Evolutionary conservation across 2,329 filamentous ascomycete species (phyloP), one percentile per base, ranked within the genome.

Genomic region (Colletotrichum orchidophilum): DNA sequence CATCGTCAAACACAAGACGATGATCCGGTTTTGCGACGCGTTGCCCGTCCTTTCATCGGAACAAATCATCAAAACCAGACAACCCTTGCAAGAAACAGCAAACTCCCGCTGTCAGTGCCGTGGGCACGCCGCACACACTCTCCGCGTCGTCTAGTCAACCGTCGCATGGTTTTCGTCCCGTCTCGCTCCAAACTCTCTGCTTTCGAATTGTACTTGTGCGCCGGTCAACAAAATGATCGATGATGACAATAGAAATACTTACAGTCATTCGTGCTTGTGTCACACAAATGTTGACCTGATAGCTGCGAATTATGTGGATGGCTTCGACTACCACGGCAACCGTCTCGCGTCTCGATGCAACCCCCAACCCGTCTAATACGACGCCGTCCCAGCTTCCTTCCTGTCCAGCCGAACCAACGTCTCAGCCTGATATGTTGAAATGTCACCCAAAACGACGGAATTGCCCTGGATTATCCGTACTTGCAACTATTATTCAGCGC

Each of bases 51-150:
- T 31, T 55, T 53, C 62, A 33, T 33, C 46, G 58, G 55, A 39
- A 55, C 31, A 55, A 55, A 27, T 18, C 46, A 35, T 52, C 13
- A 26, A 61, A 54, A 58, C 62, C 49, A 46, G 15, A 39, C 21
- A 46, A 71, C 15, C 69, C 65, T 55, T 71, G 58, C 53, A 63
- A 49, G 59, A 26, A 63, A 68, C 59, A 63, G 58, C 69, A 71
- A 60, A 69, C 68, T 71, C 69, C 64, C 65, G 69, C 69, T 71
- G 69, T 69, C 64, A 71, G 29, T 60, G 33, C 59, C 65, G 58
- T 52, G 29, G 24, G 49, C 27, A 46, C 63, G 9, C n/a, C n/a
- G n/a, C n/a, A n/a, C 31, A n/a, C 61, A 55, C 39, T 49, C 29
- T 27, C 50, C 52, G 29, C 64, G 58, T 71, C 65, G 65, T 50